phyloP scores from a whole-genome alignment of 495 filamentous ascomycete genomes.

The Aspergillus egyptiacus region DNA sequence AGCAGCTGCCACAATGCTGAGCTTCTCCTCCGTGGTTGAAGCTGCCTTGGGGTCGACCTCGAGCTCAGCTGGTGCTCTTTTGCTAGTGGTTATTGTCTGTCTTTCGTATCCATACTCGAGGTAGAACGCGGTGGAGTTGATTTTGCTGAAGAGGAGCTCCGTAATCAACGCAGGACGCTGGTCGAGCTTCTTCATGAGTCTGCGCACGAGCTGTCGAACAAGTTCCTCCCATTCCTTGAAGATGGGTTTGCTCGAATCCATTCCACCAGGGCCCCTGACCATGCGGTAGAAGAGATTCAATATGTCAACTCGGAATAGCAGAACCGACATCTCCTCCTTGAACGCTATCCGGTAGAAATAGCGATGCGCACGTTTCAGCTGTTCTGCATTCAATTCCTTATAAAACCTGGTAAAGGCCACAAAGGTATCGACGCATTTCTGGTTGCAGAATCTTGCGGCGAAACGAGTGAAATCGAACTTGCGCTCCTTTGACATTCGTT shows the following conservation, averaged over 20 bases:
- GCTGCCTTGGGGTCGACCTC: constrained; percentile 63
- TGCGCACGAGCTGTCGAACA: constrained; percentile 70
- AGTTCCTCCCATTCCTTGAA: constrained; percentile 93
- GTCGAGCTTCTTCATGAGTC: constrained; percentile 70
- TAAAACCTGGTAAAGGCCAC: constrained; percentile 75
- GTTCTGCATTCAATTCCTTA: constrained; percentile 68
- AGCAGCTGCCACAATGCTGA: constrained; percentile 71
- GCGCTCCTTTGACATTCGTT: constrained; percentile 66
- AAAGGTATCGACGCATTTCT: constrained; percentile 85
- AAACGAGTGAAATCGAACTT: constrained; percentile 94
- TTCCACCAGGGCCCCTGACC: constrained; percentile 80
- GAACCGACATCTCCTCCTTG: constrained; percentile 82
- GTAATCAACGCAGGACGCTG: constrained; percentile 76
- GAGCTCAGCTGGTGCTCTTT: constrained; percentile 65
- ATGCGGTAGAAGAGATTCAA: constrained; percentile 82
- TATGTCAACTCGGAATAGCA: constrained; percentile 87
- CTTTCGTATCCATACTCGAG: constrained; percentile 88
- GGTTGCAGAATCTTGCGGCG: constrained; percentile 68
- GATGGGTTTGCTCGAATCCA: constrained; percentile 56
- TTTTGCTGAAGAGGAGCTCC: constrained; percentile 93
- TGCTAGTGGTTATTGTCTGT: constrained; percentile 53
- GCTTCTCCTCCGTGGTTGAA: constrained; percentile 58
- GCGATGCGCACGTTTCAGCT: constrained; percentile 88
- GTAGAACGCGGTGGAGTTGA: constrained; percentile 72
- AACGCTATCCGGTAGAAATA: constrained; percentile 94